phyloP scores from a whole-genome alignment of 306 rosid genomes.

The Quercus robur region DNA sequence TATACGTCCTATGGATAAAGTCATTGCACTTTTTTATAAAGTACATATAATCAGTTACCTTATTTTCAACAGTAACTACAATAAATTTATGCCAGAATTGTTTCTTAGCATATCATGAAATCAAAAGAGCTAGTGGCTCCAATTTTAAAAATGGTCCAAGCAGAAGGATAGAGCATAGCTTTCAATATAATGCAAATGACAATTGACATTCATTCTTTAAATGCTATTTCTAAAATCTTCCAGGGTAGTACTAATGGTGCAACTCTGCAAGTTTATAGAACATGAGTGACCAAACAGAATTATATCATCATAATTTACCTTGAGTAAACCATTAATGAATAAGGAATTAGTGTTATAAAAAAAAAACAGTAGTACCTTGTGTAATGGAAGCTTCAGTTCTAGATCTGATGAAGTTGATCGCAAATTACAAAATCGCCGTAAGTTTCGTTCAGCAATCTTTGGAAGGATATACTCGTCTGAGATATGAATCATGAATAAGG shows the following conservation, averaged over 20 bases:
- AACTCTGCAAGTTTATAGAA: not conserved
- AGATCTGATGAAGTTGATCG: constrained; percentile 52
- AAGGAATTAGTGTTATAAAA: not conserved
- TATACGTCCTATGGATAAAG: not conserved
- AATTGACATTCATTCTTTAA: not conserved
- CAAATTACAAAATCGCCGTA: constrained; percentile 66
- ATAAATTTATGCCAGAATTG: not conserved
- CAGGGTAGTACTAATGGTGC: not conserved
- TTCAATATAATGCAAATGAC: constrained; percentile 5
- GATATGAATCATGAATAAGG: constrained; percentile 27
- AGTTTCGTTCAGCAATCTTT: constrained; percentile 70
- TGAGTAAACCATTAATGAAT: not conserved
- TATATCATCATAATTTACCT: not conserved
- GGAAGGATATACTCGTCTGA: constrained; percentile 81
- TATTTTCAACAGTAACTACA: not conserved
- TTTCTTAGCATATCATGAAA: not conserved
- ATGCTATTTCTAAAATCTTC: not conserved
- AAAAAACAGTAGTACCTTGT: constrained; percentile 39
- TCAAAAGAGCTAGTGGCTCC: not conserved
- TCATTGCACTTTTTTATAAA: not conserved
- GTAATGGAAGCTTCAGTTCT: constrained; percentile 58
- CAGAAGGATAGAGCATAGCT: not conserved
- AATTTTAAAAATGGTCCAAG: not conserved
- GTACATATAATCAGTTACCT: not conserved
- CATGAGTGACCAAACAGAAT: not conserved